Evolutionary conservation across 2,329 filamentous ascomycete species (phyloP).

Genomic region (Penicillium italicum): DNA sequence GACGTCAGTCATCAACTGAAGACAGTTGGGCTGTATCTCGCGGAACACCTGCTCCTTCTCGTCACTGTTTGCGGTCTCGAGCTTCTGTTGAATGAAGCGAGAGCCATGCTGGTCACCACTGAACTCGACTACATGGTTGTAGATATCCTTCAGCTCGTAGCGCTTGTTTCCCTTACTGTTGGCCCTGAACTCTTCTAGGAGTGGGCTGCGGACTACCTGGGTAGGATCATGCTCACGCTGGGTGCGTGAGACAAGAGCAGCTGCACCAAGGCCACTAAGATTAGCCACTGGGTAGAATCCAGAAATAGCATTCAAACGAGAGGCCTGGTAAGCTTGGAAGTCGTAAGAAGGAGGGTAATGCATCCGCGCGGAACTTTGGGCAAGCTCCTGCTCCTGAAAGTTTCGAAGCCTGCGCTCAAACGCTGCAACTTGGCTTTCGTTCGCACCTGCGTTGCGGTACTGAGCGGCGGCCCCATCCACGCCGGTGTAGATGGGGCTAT

Average conservation of each 20-base stretch:
- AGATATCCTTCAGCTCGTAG: slow-evolving; percentile 86
- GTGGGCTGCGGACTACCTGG: slow-evolving; percentile 63
- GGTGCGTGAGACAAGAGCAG: slow-evolving; percentile 40
- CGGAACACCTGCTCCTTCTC: slow-evolving; percentile 88
- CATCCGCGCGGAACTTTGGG: slow-evolving; percentile 28
- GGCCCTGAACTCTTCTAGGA: slow-evolving; percentile 75
- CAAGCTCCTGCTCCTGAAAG: slow-evolving; percentile 43
- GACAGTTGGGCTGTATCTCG: slow-evolving; percentile 77
- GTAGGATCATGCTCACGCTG: slow-evolving; percentile 57
- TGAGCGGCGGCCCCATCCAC: slow-evolving; percentile 46
- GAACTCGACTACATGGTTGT: slow-evolving; percentile 84
- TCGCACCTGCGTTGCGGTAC: slow-evolving; percentile 42
- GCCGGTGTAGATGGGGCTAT: slow-evolving; percentile 46
- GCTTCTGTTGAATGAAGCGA: slow-evolving; percentile 88
- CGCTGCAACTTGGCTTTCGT: slow-evolving; percentile 43
- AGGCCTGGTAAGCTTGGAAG: slow-evolving; percentile 30
- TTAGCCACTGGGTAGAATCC: slow-evolving; percentile 38
- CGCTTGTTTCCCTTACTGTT: slow-evolving; percentile 69
- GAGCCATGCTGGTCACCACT: slow-evolving; percentile 95
- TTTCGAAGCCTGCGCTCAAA: slow-evolving; percentile 51
- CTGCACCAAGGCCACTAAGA: slow-evolving; percentile 28
- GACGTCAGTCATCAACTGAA: slow-evolving; percentile 91
- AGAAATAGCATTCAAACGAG: slow-evolving; percentile 35
- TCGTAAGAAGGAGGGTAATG: slow-evolving; percentile 35
- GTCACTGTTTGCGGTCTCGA: slow-evolving; percentile 89